Conservation (phyloP, 2,329 filamentous ascomycete genomes). For the Aspergillus fumigatiaffinis region DNA sequence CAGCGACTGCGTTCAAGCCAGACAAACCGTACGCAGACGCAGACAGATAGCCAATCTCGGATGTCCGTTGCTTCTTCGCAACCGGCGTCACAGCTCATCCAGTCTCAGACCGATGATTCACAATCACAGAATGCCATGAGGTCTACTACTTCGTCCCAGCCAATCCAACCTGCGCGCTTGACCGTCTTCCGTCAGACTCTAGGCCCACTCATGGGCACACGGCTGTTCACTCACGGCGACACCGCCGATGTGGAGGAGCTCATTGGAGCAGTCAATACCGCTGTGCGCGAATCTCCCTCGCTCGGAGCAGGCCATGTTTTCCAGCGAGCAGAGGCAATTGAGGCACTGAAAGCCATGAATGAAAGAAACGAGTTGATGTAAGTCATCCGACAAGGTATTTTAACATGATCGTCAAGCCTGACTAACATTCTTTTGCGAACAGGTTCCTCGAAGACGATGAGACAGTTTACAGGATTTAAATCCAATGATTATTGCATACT, state of each 20-base stretch:
- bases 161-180: conserved; percentile 56
- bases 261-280: conserved; percentile 73
- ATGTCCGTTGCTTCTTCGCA: conserved; percentile 75
- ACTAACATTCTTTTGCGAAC: conserved; percentile 11
- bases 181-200: conserved; percentile 73
- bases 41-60: conserved; percentile 46
- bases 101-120: conserved; percentile 50
- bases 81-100: conserved; percentile 66
- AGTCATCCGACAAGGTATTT: conserved; percentile 39
- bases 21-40: conserved; percentile 39
- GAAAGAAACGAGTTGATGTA: conserved; percentile 89
- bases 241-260: conserved; percentile 71
- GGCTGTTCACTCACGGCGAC: conserved; percentile 78
- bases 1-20: conserved; percentile 33
- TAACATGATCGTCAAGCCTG: not conserved
- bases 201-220: conserved; percentile 75
- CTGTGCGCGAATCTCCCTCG: conserved; percentile 48
- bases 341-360: conserved; percentile 75
- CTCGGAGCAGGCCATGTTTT: conserved; percentile 58
- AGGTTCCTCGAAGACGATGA: conserved; percentile 52
- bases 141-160: conserved; percentile 39
- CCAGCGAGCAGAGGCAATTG: conserved; percentile 65
- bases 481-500: conserved; percentile 4
- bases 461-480: conserved; percentile 66
- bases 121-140: conserved; percentile 43